Evolutionary conservation across 371 early-diverging fungal species (phyloP), one percentile per base, ranked within the genome.

Genomic region (Apophysomyces trapeziformis): DNA sequence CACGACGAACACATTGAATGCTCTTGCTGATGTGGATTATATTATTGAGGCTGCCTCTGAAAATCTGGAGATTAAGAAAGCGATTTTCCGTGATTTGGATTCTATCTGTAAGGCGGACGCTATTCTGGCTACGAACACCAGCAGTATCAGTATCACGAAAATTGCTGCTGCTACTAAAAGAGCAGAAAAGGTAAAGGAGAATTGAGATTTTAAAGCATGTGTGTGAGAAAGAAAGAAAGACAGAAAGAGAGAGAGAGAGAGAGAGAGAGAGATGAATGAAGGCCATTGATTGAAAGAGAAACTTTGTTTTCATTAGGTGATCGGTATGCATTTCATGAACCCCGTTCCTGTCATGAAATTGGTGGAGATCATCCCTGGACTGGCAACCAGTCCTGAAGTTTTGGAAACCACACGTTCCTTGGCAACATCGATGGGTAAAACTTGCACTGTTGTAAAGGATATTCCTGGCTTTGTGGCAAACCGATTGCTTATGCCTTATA

Each of bases 391-490:
- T 18, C 62, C 74, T 38, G 76, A 80, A 32, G 95, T 96, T 13
- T 74, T 95, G 43, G 72, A 81, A 14, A 77, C 82, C 1, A 99
- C 98, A 8, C 76, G 88, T 65, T 86, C 79, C 4, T 74, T 99
- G 32, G 94, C 98, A 0, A 73, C 84, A 39, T 77, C 79, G 35
- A 96, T 99, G 97, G 96, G 96, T 63, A 99, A 99, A 86, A 93
- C 91, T 26, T 91, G 91, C 60, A 96, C 98, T 14, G 79, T 87
- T 66, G 88, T 89, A 56, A 81, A 87, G 70, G 99, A 99, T 83
- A 91, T 93, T 61, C 99, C 99, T 38, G 99, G 99, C 8, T 99
- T 99, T 72, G 96, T 99, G 56, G 97, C 98, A 39, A 99, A 99
- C 83, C 82, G 99, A 21, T 70, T 99, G 64, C 83, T 98, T 79